Evolutionary conservation across 257 asterid species (phyloP).

Genomic region (Buddleja alternifolia): DNA sequence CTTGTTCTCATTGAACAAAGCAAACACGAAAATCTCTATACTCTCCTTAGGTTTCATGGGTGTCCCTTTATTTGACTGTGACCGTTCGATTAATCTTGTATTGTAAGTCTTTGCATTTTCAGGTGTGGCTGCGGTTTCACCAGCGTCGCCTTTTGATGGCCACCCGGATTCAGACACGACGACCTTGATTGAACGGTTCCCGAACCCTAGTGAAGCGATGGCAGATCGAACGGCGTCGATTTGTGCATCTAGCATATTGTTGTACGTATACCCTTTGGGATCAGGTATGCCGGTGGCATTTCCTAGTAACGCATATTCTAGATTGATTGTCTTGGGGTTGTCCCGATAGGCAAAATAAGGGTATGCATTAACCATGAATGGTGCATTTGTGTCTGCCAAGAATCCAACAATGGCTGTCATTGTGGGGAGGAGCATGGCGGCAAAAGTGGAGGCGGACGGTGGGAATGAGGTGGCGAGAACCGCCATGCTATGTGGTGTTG

Average conservation of each 20-base stretch:
- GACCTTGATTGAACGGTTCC: conserved; percentile 40
- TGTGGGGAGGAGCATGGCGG: conserved; percentile 50
- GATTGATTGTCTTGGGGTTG: conserved; percentile 38
- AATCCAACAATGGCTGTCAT: conserved; percentile 59
- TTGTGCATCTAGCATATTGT: conserved; percentile 68
- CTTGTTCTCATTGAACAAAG: conserved; percentile 66
- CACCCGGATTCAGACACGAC: conserved; percentile 71
- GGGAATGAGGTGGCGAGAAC: conserved; percentile 71
- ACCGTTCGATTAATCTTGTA: conserved; percentile 40
- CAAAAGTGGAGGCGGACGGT: conserved; percentile 65
- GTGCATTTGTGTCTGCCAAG: conserved; percentile 52
- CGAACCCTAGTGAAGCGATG: conserved; percentile 45
- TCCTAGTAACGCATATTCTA: conserved; percentile 56
- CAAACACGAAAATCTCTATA: conserved; percentile 50
- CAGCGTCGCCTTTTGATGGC: conserved; percentile 66
- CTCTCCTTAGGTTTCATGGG: conserved; percentile 55
- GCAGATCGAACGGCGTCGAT: conserved; percentile 65
- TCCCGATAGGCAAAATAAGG: conserved; percentile 72
- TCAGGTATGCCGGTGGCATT: conserved; percentile 46
- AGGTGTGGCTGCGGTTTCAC: conserved; percentile 51
- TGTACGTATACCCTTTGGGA: conserved; percentile 51
- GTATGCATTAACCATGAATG: conserved; percentile 71
- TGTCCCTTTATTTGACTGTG: conserved; percentile 53
- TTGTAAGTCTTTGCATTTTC: conserved; percentile 59
- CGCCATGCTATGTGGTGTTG: conserved; percentile 72